Percentiles rank a stretch among this genome's conserved stretches.
These are phyloP conservation scores for Rosa lucieae DNA, from an alignment of 306 rosid species.

Conservation along the genomic window DNA sequence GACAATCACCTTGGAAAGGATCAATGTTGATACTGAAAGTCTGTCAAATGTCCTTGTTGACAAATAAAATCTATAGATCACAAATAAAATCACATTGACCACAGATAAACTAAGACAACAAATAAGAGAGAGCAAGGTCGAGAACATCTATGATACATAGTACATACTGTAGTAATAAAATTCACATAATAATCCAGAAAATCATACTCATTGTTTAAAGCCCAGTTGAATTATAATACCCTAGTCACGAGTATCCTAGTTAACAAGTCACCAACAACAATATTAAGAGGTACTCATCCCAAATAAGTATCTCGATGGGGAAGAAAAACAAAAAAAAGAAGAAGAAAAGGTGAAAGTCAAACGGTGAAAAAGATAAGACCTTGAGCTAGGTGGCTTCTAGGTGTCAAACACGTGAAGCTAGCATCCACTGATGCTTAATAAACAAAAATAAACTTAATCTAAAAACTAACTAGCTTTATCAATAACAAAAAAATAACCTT, in stretches of 20 bases:
- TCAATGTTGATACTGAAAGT: slow-evolving; percentile 64
- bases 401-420: too few species aligned
- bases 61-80: slow-evolving; percentile 33
- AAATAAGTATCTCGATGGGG: too few species aligned
- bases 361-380: too few species aligned
- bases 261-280: background rate
- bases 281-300: too few species aligned
- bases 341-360: too few species aligned
- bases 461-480: too few species aligned
- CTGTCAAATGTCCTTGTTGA: slow-evolving; percentile 83
- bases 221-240: background rate
- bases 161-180: background rate
- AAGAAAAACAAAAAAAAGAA: too few species aligned
- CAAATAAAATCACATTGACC: slow-evolving; percentile 34
- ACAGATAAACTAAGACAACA: background rate
- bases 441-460: too few species aligned
- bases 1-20: slow-evolving; percentile 60
- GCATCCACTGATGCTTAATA: too few species aligned
- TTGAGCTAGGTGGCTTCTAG: too few species aligned
- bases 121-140: background rate
- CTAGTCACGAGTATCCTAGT: slow-evolving; percentile 4
- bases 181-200: background rate
- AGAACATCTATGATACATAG: background rate
- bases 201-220: background rate
- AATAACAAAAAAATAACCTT: too few species aligned